Conservation (phyloP, 768 basidiomycete species). For the Hypsizygus marmoreus region DNA sequence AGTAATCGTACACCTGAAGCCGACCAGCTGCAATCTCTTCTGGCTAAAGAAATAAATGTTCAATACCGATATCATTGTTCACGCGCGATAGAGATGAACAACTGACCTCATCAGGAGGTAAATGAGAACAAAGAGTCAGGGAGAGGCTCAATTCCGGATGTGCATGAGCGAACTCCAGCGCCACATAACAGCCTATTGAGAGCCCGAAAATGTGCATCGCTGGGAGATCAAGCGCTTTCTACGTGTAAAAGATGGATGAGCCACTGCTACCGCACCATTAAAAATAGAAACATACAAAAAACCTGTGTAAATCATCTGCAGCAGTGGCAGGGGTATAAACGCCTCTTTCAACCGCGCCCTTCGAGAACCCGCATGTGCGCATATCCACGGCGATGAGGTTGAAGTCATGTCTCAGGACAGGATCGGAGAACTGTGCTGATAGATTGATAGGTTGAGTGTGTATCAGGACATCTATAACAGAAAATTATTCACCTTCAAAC, state of each 20-base stretch:
- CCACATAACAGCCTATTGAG: conserved; percentile 11
- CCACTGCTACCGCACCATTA: background rate
- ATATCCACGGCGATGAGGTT: conserved; percentile 38
- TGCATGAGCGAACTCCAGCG: conserved; percentile 6
- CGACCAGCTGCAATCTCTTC: conserved; percentile 10
- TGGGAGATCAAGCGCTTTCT: conserved; percentile 5
- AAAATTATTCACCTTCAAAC: conserved; percentile 34
- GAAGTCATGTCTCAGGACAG: conserved; percentile 32
- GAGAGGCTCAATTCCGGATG: conserved; percentile 8
- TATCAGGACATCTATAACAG: background rate
- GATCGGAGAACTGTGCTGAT: conserved; percentile 38
- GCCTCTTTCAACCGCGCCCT: conserved; percentile 23
- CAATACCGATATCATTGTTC: background rate
- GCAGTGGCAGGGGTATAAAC: conserved; percentile 30
- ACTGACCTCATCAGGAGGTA: conserved; percentile 10
- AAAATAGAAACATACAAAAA: conserved; percentile 28
- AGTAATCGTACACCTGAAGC: conserved; percentile 9
- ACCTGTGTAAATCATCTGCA: conserved; percentile 30
- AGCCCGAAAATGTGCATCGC: conserved; percentile 6
- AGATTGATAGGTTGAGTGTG: background rate
- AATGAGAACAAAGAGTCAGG: conserved; percentile 7
- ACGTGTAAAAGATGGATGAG: background rate
- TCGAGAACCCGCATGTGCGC: conserved; percentile 34
- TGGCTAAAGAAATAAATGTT: conserved; percentile 1
- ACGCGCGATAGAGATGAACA: background rate